Percentiles rank a stretch among this genome's conserved stretches.
Conservation (phyloP, 2,329 filamentous ascomycete species). For the Monilinia laxa region DNA sequence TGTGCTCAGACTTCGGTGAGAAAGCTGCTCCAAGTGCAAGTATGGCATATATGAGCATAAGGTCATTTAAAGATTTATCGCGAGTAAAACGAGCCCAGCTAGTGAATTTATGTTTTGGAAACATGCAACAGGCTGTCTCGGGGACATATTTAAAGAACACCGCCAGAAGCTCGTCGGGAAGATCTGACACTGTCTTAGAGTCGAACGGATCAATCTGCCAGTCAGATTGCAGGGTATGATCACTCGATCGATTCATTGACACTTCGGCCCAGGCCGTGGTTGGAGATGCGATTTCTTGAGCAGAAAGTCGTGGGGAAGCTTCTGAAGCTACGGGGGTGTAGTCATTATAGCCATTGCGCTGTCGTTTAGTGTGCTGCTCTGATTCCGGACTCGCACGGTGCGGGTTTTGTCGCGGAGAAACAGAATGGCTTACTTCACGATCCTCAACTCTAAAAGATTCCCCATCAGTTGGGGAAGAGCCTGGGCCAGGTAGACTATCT, state of each 20-base stretch:
- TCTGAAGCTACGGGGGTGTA: conserved; percentile 39
- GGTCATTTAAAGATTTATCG: conserved; percentile 52
- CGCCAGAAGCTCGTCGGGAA: conserved; percentile 52
- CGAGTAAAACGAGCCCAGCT: conserved; percentile 51
- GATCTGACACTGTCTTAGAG: conserved; percentile 44
- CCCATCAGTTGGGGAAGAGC: conserved; percentile 36
- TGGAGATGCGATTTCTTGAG: conserved; percentile 32
- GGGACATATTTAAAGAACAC: conserved; percentile 59
- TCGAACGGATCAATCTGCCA: conserved; percentile 51
- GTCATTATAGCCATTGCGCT: conserved; percentile 36
- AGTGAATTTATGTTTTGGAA: conserved; percentile 54
- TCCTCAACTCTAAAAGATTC: conserved; percentile 37
- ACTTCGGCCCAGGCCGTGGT: conserved; percentile 31
- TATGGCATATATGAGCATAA: conserved; percentile 60
- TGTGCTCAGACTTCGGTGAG: conserved; percentile 47
- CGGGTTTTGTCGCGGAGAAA: conserved; percentile 35
- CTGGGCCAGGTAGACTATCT: conserved; percentile 35
- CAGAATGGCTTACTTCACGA: conserved; percentile 33
- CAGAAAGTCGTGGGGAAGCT: conserved; percentile 35
- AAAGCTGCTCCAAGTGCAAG: conserved; percentile 58
- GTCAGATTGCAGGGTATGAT: conserved; percentile 31
- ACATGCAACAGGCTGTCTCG: conserved; percentile 54
- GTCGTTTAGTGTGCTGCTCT: conserved; percentile 38
- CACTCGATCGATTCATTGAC: conserved; percentile 21
- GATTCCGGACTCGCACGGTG: conserved; percentile 36